Base-by-base conservation (phyloP, 2,329 filamentous ascomycete genomes). In the Stachybotrys chartarum region DNA sequence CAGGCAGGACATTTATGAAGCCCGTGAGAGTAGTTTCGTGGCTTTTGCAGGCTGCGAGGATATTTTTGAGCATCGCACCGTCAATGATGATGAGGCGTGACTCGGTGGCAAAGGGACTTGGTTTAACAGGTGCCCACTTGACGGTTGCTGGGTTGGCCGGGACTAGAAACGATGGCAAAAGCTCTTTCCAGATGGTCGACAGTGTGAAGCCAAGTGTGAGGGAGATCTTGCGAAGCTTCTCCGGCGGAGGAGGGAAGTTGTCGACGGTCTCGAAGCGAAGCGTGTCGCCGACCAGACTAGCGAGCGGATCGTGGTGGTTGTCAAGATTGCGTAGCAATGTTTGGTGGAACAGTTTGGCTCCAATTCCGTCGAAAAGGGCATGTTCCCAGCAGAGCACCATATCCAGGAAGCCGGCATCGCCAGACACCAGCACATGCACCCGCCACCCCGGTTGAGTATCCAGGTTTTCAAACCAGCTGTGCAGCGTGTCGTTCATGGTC, bases 301-400 rank as follows among this genome's bases (percentile, higher is more conserved):
- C 54, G 0, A 55, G 39, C 17, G 55, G 53, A 5, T 56, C 46
- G 6, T 55, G 45, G 7, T 42, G 31, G 3, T 53, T 32, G 32
- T 68, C 65, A 46, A 70, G 66, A 35, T 63, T 61, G 7, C 58
- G 55, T 5, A 70, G 49, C 8, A 71, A 51, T n/a, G 59, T 63
- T 51, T 62, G 53, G 44, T 71, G 68, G 17, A 70, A 66, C 4
- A 70, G 60, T 53, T 68, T 70, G 46, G 60, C 65, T n/a, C 64
- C 58, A n/a, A 60, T 66, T 1, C 67, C 68, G 42, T 71, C 68
- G 5, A 56, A 59, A 7, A 58, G 57, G 31, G 64, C 53, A 52
- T 71, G 68, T 32, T 64, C 66, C 54, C 60, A 67, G 7, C 56
- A 57, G 47, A 69, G 62, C 7, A 69, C 30, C 14, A 64, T 55